Conservation (phyloP, 139 green algal species). For the Auxenochlorella pyrenoidosa region DNA sequence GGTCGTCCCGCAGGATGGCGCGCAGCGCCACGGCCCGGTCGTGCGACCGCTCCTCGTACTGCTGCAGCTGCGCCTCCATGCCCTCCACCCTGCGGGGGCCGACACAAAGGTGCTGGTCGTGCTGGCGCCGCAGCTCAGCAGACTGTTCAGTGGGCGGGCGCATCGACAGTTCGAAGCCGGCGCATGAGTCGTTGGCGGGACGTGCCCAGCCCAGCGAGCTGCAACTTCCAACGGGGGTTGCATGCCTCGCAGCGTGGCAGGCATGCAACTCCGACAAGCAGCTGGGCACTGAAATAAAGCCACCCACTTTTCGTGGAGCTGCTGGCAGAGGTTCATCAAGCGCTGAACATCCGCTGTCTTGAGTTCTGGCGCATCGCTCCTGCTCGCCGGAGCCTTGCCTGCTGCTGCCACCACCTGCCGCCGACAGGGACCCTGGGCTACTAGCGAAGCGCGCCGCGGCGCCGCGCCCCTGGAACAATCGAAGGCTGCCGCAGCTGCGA, state of each 20-base stretch:
- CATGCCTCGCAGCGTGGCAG: neutral
- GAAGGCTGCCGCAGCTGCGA: no score
- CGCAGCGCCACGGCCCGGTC: slow-evolving; percentile 33
- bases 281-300: neutral
- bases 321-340: neutral
- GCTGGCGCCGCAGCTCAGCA: neutral
- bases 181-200: neutral
- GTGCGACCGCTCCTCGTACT: neutral
- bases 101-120: no score
- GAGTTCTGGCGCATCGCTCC: neutral
- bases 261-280: neutral
- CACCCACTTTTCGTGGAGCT: slow-evolving; percentile 12
- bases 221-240: neutral
- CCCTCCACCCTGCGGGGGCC: slow-evolving; percentile 4
- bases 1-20: slow-evolving; percentile 8
- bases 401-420: no score
- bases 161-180: neutral
- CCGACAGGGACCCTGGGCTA: no score
- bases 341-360: neutral
- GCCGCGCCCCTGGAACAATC: no score
- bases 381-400: no score
- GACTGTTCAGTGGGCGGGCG: neutral
- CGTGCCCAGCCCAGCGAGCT: neutral
- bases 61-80: slow-evolving; percentile 11
- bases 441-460: no score